Evolutionary conservation across 805 yeast species (phyloP).

Genomic region (Candida taoyuanica): DNA sequence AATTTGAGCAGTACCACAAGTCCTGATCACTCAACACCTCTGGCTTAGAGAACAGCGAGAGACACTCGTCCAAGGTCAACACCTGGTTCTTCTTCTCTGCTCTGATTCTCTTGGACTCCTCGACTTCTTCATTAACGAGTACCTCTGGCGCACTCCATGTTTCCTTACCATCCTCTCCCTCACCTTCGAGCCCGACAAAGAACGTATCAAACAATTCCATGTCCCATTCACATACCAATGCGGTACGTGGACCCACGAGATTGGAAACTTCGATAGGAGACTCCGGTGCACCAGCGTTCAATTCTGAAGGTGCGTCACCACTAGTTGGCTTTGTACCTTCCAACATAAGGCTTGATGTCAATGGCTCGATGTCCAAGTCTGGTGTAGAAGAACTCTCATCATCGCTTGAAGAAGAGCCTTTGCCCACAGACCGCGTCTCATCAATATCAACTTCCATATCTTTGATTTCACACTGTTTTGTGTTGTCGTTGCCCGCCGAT

Average conservation of each 20-base stretch:
- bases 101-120: conserved; percentile 35
- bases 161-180: conserved; percentile 42
- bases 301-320: conserved; percentile 1
- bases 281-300: background rate
- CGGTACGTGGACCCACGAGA: conserved; percentile 31
- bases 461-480: background rate
- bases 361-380: conserved; percentile 10
- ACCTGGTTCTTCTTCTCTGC: conserved; percentile 31
- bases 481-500: background rate
- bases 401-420: background rate
- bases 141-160: conserved; percentile 52
- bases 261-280: conserved; percentile 1
- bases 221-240: conserved; percentile 68
- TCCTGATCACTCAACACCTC: conserved; percentile 87
- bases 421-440: background rate
- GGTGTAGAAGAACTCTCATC: conserved; percentile 3
- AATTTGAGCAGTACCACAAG: conserved; percentile 88
- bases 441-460: background rate
- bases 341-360: conserved; percentile 4
- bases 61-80: conserved; percentile 67
- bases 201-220: conserved; percentile 42
- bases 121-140: conserved; percentile 52
- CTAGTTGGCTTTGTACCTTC: background rate
- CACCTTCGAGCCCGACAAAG: conserved; percentile 45
- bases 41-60: conserved; percentile 67